Conservation (phyloP, 2,329 filamentous ascomycete genomes). For the Periconia sp. region DNA sequence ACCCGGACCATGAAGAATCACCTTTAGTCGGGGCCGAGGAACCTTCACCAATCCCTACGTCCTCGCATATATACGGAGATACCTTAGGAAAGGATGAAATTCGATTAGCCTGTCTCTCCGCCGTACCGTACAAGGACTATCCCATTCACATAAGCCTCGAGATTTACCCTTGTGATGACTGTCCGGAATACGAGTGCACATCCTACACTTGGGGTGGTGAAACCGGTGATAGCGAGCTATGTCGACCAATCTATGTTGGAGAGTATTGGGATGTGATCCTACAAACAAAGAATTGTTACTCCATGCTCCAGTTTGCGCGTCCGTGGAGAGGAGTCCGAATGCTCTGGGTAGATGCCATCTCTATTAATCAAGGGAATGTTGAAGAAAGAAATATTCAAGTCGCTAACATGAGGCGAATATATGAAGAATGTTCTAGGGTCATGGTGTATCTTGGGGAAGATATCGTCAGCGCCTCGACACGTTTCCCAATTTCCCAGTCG, state of each 20-base stretch:
- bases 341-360: slow-evolving; percentile 19
- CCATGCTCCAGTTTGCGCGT: slow-evolving; percentile 23
- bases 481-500: not conserved
- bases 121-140: slow-evolving; percentile 6
- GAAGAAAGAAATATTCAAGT: slow-evolving; percentile 24
- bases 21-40: not conserved
- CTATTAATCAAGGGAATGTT: slow-evolving; percentile 23
- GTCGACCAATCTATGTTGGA: slow-evolving; percentile 29
- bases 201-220: slow-evolving; percentile 41
- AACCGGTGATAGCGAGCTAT: slow-evolving; percentile 22
- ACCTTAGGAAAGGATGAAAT: slow-evolving; percentile 3
- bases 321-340: slow-evolving; percentile 13
- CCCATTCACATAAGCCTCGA: slow-evolving; percentile 16
- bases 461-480: slow-evolving; percentile 6
- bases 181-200: slow-evolving; percentile 36
- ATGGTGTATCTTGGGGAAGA: slow-evolving; percentile 23
- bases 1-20: not conserved
- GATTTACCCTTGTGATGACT: slow-evolving; percentile 9
- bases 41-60: not conserved
- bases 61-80: slow-evolving; percentile 2
- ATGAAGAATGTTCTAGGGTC: slow-evolving; percentile 7
- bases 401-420: slow-evolving; percentile 25
- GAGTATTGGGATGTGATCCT: slow-evolving; percentile 33
- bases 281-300: slow-evolving; percentile 35
- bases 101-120: slow-evolving; percentile 8